Percentiles rank a stretch among this genome's conserved stretches.
These are phyloP conservation scores for Maudiozyma humilis DNA, from an alignment of 1,139 yeast species.

Conservation along the genomic window DNA sequence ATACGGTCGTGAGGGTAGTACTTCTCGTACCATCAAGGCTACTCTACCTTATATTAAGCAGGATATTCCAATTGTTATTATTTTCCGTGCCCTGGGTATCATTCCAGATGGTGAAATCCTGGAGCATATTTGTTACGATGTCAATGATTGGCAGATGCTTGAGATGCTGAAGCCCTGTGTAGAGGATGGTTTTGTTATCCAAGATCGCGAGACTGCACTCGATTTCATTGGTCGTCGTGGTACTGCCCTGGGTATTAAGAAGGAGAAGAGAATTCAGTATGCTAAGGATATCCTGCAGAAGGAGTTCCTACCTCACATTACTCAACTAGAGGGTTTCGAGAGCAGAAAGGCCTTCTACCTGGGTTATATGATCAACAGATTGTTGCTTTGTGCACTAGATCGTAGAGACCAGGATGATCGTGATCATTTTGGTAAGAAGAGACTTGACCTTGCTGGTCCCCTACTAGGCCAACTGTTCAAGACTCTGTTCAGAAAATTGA, in stretches of 20 bases:
- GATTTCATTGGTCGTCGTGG: slow-evolving; percentile 99
- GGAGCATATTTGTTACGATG: slow-evolving; percentile 96
- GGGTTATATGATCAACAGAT: slow-evolving; percentile 95
- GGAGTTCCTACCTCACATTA: slow-evolving; percentile 92
- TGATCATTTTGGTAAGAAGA: slow-evolving; percentile 97
- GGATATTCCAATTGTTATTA: slow-evolving; percentile 93
- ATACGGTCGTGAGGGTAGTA: slow-evolving; percentile 71
- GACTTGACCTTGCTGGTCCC: slow-evolving; percentile 98
- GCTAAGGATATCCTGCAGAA: slow-evolving; percentile 94
- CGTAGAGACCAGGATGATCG: slow-evolving; percentile 98
- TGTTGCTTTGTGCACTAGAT: slow-evolving; percentile 89
- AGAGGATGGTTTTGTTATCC: slow-evolving; percentile 96
- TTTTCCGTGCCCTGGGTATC: slow-evolving; percentile 94
- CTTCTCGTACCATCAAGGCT: slow-evolving; percentile 82
- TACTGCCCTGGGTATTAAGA: slow-evolving; percentile 80
- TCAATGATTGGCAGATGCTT: slow-evolving; percentile 98
- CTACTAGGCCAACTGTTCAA: slow-evolving; percentile 90
- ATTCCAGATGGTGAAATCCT: slow-evolving; percentile 98
- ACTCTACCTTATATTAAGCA: slow-evolving; percentile 93
- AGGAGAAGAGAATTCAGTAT: slow-evolving; percentile 96
- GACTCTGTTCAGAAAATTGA: slow-evolving; percentile 83
- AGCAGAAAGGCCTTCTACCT: slow-evolving; percentile 93
- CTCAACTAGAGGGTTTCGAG: slow-evolving; percentile 95
- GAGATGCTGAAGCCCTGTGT: slow-evolving; percentile 99
- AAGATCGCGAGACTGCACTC: slow-evolving; percentile 94